Conservation (phyloP, 345 rosid species). For the Syzygium aqueum region DNA sequence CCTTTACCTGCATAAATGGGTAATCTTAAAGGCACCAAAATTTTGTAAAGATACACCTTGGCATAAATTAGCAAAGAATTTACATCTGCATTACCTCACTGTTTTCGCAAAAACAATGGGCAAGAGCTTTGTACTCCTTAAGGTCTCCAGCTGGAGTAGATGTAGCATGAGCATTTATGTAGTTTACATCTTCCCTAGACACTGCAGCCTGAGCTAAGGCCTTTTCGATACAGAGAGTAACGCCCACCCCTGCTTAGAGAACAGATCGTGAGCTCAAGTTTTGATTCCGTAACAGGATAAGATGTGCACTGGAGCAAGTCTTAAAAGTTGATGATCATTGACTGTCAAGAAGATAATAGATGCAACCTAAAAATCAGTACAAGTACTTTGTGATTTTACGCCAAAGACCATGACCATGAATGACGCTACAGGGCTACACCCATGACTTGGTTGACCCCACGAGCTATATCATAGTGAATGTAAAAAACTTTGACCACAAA, state of each 20-base stretch:
- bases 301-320: background rate
- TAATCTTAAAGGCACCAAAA: background rate
- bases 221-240: slow-evolving; percentile 41
- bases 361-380: background rate
- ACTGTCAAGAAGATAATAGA: background rate
- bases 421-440: background rate
- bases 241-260: slow-evolving; percentile 29
- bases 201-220: slow-evolving; percentile 41
- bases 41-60: background rate
- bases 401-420: background rate
- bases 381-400: background rate
- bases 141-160: slow-evolving; percentile 45
- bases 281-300: background rate
- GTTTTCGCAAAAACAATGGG: slow-evolving; percentile 33
- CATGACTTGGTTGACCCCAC: background rate
- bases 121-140: slow-evolving; percentile 39
- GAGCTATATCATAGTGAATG: background rate
- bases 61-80: background rate
- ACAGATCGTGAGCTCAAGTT: background rate
- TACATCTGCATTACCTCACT: slow-evolving; percentile 13
- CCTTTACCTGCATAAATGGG: slow-evolving; percentile 12
- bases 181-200: slow-evolving; percentile 43
- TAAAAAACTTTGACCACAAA: background rate
- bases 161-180: slow-evolving; percentile 58
- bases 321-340: background rate